These are phyloP conservation scores for Penicillium atrosanguineum DNA, from an alignment of 495 filamentous ascomycete species.

Conservation along the genomic window DNA sequence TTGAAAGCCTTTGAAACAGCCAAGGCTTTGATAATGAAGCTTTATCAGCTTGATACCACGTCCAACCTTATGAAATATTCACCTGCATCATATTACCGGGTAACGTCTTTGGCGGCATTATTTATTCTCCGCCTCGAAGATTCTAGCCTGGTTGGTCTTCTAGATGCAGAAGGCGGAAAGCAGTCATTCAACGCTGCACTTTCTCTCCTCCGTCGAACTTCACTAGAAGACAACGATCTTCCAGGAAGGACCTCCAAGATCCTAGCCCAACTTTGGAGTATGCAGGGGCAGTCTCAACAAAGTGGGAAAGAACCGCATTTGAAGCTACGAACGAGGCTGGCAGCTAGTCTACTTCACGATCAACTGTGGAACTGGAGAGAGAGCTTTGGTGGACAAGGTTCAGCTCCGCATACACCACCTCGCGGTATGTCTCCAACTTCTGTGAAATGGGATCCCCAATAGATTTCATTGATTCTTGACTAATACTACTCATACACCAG, in stretches of 20 bases:
- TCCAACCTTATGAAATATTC: constrained; percentile 5
- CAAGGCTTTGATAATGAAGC: constrained; percentile 4
- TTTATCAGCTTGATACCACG: background rate
- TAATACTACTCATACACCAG: no score
- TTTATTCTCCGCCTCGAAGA: constrained; percentile 12
- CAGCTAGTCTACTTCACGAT: constrained; percentile 15
- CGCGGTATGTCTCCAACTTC: background rate
- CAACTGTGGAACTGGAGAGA: background rate
- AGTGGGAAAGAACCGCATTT: constrained; percentile 8
- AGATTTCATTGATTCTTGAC: no score
- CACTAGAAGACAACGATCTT: constrained; percentile 17
- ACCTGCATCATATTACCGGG: constrained; percentile 3
- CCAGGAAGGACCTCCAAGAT: constrained; percentile 13
- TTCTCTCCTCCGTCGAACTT: constrained; percentile 6
- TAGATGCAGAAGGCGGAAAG: constrained; percentile 12
- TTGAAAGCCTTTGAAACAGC: constrained; percentile 9
- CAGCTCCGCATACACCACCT: background rate
- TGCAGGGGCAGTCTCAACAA: constrained; percentile 5
- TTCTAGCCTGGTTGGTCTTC: constrained; percentile 1
- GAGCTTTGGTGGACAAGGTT: background rate
- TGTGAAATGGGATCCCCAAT: no score
- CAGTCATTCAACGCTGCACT: constrained; percentile 11
- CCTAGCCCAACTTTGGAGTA: constrained; percentile 13
- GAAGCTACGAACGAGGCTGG: constrained; percentile 8
- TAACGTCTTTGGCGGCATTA: constrained; percentile 5